These are phyloP conservation scores for Carpinus fangiana DNA, from an alignment of 306 rosid species.

Conservation along the genomic window DNA sequence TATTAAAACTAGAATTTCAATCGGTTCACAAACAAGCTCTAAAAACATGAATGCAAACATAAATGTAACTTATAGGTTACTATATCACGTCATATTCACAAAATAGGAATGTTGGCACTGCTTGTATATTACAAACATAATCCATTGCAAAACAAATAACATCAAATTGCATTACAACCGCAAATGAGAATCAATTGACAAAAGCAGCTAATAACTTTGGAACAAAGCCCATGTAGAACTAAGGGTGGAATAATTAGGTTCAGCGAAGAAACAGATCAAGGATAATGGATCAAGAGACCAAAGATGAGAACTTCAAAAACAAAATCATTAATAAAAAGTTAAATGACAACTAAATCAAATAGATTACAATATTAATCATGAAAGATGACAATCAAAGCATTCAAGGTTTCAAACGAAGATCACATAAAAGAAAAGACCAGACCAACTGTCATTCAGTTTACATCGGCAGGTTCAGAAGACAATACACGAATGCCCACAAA, in stretches of 20 bases:
- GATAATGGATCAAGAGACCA: background rate
- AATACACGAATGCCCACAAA: background rate
- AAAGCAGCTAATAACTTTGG: background rate
- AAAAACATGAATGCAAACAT: background rate
- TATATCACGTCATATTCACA: background rate
- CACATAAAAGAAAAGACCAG: background rate
- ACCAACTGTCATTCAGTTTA: background rate
- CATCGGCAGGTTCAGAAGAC: background rate
- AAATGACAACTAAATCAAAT: background rate
- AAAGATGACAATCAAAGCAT: background rate
- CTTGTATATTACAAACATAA: background rate
- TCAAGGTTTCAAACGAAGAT: constrained; percentile 1
- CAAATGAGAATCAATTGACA: background rate
- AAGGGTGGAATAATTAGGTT: background rate
- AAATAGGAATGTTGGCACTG: background rate
- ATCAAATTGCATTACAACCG: background rate
- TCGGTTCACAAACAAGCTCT: background rate
- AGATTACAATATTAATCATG: background rate
- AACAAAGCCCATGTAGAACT: background rate
- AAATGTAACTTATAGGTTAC: background rate
- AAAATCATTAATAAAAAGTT: background rate
- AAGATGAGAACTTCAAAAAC: background rate
- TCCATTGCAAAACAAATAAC: background rate
- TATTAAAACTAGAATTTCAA: background rate
- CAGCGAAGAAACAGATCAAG: background rate